Evolutionary conservation across 1,284 basidiomycete species (phyloP).

Genomic region (Austroboletus novae-zelandiae): DNA sequence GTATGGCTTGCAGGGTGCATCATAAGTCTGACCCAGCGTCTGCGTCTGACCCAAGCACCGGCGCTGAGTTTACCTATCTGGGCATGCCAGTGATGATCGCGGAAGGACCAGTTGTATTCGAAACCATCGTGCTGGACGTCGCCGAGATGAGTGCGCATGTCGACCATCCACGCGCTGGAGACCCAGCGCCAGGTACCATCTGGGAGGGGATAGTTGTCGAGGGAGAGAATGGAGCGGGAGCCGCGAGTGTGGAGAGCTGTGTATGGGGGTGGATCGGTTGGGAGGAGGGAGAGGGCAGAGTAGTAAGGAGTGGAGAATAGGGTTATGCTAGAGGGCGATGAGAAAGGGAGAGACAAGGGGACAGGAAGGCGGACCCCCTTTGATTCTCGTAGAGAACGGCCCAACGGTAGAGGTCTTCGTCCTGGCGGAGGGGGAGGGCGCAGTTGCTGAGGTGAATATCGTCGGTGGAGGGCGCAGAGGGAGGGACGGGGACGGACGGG

Average conservation of each 20-base stretch:
- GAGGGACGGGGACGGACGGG: background rate
- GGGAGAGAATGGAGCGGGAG: slow-evolving; percentile 52
- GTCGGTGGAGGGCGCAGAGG: background rate
- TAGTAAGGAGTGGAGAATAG: slow-evolving; percentile 74
- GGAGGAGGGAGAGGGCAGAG: slow-evolving; percentile 65
- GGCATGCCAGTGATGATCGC: slow-evolving; percentile 60
- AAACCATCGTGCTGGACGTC: slow-evolving; percentile 79
- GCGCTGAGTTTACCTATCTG: slow-evolving; percentile 55
- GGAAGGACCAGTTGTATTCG: slow-evolving; percentile 79
- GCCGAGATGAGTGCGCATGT: slow-evolving; percentile 73
- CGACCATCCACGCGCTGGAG: slow-evolving; percentile 77
- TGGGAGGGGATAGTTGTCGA: slow-evolving; percentile 70
- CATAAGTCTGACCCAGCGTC: slow-evolving; percentile 80
- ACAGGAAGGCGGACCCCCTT: slow-evolving; percentile 55
- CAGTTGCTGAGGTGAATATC: slow-evolving; percentile 39
- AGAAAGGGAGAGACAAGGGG: slow-evolving; percentile 3
- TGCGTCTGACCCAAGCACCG: slow-evolving; percentile 70
- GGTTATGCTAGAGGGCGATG: slow-evolving; percentile 48
- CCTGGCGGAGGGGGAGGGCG: slow-evolving; percentile 29
- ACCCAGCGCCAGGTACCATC: slow-evolving; percentile 81
- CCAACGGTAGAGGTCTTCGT: slow-evolving; percentile 65
- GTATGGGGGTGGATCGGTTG: slow-evolving; percentile 72
- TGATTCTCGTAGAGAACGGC: slow-evolving; percentile 77
- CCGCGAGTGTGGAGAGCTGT: slow-evolving; percentile 52
- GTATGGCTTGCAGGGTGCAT: slow-evolving; percentile 50